These are phyloP conservation scores for Penicillium silybi DNA, from an alignment of 495 filamentous ascomycete species.

Conservation along the genomic window DNA sequence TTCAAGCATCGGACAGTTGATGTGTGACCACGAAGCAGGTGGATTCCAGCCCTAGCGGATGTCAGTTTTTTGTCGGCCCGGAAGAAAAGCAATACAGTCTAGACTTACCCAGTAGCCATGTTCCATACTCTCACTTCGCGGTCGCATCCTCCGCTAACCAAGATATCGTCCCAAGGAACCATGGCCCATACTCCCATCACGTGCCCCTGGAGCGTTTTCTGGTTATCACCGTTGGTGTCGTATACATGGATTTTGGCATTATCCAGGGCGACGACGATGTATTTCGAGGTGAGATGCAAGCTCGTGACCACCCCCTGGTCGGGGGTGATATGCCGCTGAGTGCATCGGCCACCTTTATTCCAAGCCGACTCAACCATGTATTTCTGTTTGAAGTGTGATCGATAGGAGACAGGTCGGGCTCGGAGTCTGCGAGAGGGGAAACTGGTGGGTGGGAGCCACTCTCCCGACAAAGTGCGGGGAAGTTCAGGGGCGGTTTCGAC, in stretches of 20 bases:
- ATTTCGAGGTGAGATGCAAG: constrained; percentile 87
- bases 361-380: constrained; percentile 97
- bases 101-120: constrained; percentile 82
- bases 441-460: constrained; percentile 32
- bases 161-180: constrained; percentile 94
- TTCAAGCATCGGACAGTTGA: constrained; percentile 96
- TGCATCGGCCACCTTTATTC: constrained; percentile 79
- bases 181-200: constrained; percentile 99
- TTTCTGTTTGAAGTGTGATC: constrained; percentile 94
- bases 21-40: constrained; percentile 87
- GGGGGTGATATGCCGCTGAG: constrained; percentile 80
- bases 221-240: constrained; percentile 80
- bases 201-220: constrained; percentile 88
- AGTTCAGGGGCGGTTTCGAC: constrained; percentile 26
- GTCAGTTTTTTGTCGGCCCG: constrained; percentile 1
- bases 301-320: constrained; percentile 97
- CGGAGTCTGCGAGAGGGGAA: constrained; percentile 33
- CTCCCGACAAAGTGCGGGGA: constrained; percentile 34
- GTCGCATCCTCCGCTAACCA: constrained; percentile 96
- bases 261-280: constrained; percentile 95
- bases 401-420: constrained; percentile 64
- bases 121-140: constrained; percentile 97
- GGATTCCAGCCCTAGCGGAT: constrained; percentile 57
- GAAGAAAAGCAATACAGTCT: not conserved
- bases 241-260: constrained; percentile 99